Evolutionary conservation across 2,329 filamentous ascomycete genomes (phyloP), one percentile per base, ranked within the genome.

Genomic region (Fusarium citri): DNA sequence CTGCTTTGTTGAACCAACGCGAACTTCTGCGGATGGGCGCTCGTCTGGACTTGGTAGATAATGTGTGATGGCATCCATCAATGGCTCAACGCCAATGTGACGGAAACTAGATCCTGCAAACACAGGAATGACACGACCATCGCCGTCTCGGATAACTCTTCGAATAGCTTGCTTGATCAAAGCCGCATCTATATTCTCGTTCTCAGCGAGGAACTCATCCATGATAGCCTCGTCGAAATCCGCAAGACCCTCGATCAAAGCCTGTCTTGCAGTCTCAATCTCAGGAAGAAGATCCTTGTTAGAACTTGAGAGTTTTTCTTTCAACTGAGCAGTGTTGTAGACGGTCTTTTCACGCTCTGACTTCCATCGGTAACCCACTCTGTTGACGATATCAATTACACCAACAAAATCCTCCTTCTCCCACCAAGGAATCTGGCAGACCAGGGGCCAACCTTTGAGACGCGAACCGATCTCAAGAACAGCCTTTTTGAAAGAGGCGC

Each of bases 391-490:
- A 82, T 99, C 95, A 41, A 94, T 93, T 26, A 98, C 88, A 26
- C 96, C 96, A 25, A 90, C 88, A 72, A 98, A 92, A 8, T 88
- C 86, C 10, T 94, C 92, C 63, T 91, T 91, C 8, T 92, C 88
- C 88, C 94, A 98, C 94, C 94, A 97, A 1, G 96, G 96, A 67
- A 98, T 94, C 75, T 97, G 94, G 76, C 95, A 98, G 11, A 98
- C 90, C 16, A 96, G 89, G 5, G 96, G 96, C 91, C 92, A 97
- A 3, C 91, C 92, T 63, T 89, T 88, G 22, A 99, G 84, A 56
- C 93, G 88, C 1, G 90, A 85, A 5, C 92, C 94, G 30, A 98
- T 91, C 76, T 98, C 94, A 61, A 92, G 91, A 1, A 98, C 91
- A 0, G 95, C 95, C 55, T 91, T 88, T 26, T 91, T 91, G 82